Evolutionary conservation across 2,329 filamentous ascomycete species (phyloP), one percentile per base, ranked within the genome.

Genomic region (Bisporella sp.): DNA sequence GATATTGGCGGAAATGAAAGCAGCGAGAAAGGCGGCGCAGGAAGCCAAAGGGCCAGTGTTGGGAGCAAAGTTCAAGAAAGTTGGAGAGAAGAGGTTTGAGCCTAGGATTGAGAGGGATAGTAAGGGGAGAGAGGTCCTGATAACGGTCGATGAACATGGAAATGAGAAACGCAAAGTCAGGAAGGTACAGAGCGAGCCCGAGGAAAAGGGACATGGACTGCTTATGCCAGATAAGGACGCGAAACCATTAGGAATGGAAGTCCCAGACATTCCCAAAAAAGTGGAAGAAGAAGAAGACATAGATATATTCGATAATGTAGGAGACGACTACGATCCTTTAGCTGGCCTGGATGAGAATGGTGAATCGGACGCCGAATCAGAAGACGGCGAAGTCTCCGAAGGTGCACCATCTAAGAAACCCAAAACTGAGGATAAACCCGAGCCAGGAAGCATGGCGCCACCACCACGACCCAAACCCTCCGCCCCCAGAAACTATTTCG

Each of bases 261-360:
- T 85, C 6, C 81, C 82, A 2, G 79, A 83, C 47, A 71, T 75
- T 37, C 67, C 73, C 42, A 71, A 73, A 35, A 66, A 68, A 5
- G 64, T 68, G 50, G 66, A 74, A 7, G 69, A 77, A 55, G 73
- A 79, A 21, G 72, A 79, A 50, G 74, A 85, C 47, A 65, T 80
- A 29, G 73, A 85, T 58, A 87, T 87, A 6, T 87, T 87, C 56
- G 82, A 80, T 39, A 81, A 78, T 48, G 81, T 73, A 0, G 82
- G 77, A 3, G 81, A 82, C 50, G 82, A 86, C 59, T 87, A 87
- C 62, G 75, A 87, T 61, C 83, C 83, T 1, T 66, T 87, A 41
- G 82, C 81, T 3, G 82, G 73, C 5, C 68, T 86, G 57, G 74
- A 57, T 68, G 70, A 67, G 5, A 67, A 69, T 44, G 62, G 62